Conservation (phyloP, 177 flowering plant genomes). For the Vitis hybrid region DNA sequence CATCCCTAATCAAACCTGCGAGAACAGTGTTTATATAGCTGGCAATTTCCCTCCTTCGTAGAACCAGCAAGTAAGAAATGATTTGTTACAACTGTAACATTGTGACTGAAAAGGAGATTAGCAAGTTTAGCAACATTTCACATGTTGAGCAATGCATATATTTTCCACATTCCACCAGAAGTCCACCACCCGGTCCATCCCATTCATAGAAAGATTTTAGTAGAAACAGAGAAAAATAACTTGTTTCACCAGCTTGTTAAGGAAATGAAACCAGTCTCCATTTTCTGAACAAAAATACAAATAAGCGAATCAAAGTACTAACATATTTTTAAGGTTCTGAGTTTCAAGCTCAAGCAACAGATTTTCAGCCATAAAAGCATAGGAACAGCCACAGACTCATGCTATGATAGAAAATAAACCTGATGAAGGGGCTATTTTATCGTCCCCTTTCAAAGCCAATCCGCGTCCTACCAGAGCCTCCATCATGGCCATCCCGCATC, state of each 20-base stretch:
- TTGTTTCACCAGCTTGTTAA: background rate
- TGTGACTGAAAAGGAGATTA: too few species aligned
- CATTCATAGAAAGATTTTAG: background rate
- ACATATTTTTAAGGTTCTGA: background rate
- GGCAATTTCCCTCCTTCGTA: too few species aligned
- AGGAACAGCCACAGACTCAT: background rate
- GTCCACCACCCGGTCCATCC: too few species aligned
- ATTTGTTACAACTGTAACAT: too few species aligned
- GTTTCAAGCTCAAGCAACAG: background rate
- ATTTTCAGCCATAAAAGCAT: background rate
- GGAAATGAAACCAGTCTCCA: background rate
- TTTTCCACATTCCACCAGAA: too few species aligned
- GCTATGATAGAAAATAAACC: background rate
- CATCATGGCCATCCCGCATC: constrained; percentile 62
- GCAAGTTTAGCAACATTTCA: too few species aligned
- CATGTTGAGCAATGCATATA: too few species aligned
- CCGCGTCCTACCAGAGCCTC: constrained; percentile 68
- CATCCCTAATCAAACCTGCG: too few species aligned
- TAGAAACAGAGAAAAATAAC: background rate
- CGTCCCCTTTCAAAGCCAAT: constrained; percentile 73
- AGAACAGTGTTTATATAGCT: too few species aligned
- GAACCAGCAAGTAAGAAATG: too few species aligned
- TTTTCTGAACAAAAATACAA: background rate
- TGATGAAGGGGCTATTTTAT: background rate
- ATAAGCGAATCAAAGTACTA: background rate